phyloP scores from a whole-genome alignment of 345 rosid species.

The Brassica carinata region DNA sequence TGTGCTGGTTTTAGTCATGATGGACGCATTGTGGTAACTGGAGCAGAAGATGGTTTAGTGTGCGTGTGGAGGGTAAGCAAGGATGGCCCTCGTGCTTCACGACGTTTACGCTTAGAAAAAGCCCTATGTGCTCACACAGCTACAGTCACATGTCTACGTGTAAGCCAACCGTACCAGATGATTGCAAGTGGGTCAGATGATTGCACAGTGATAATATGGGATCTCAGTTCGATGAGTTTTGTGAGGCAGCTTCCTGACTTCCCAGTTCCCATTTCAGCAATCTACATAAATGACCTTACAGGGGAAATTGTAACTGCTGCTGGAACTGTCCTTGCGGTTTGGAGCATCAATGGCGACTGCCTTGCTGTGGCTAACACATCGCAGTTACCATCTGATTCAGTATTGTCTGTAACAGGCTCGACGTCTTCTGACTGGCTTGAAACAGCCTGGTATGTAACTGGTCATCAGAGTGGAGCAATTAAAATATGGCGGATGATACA shows the following conservation, averaged over 20 bases:
- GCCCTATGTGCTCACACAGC: slow-evolving; percentile 82
- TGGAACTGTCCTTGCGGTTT: slow-evolving; percentile 90
- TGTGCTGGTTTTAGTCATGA: slow-evolving; percentile 90
- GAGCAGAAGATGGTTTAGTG: slow-evolving; percentile 89
- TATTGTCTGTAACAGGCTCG: slow-evolving; percentile 83
- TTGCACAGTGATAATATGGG: slow-evolving; percentile 93
- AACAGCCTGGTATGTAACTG: slow-evolving; percentile 92
- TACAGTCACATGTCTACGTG: slow-evolving; percentile 84
- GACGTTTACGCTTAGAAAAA: slow-evolving; percentile 70
- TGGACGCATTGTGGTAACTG: slow-evolving; percentile 88
- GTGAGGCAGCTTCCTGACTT: slow-evolving; percentile 90
- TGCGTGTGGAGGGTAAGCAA: slow-evolving; percentile 87
- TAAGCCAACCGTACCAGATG: slow-evolving; percentile 97
- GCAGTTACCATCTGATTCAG: slow-evolving; percentile 93
- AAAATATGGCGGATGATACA: slow-evolving; percentile 98
- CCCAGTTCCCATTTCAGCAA: slow-evolving; percentile 84
- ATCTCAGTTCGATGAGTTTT: slow-evolving; percentile 84
- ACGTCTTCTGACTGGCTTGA: slow-evolving; percentile 91
- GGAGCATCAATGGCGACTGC: slow-evolving; percentile 99
- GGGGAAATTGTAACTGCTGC: slow-evolving; percentile 98
- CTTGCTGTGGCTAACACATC: slow-evolving; percentile 88
- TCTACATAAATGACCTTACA: slow-evolving; percentile 85
- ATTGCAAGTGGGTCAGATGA: slow-evolving; percentile 96
- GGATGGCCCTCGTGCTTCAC: slow-evolving; percentile 61
- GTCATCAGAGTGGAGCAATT: slow-evolving; percentile 98